phyloP scores from a whole-genome alignment of 176 grass and related monocot genomes.

The Musa schizocarpa region DNA sequence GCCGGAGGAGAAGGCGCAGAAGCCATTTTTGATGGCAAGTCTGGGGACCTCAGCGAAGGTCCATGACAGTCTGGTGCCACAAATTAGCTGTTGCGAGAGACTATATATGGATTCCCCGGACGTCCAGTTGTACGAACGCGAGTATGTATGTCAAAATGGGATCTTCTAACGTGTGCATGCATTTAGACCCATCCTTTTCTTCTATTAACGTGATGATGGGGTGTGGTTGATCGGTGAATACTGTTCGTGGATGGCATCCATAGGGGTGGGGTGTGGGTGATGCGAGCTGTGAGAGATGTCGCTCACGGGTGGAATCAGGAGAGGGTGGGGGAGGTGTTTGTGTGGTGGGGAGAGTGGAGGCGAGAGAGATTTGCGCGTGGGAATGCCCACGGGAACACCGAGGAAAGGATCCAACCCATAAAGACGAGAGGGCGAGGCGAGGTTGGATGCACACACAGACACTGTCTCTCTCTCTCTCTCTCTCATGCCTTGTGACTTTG shows the following conservation, averaged over 20 bases:
- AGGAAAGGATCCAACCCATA: not conserved
- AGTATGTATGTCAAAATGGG: no score
- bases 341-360: no score
- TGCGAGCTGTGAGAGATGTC: no score
- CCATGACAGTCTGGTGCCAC: not conserved
- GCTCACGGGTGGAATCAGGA: no score
- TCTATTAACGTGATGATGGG: not conserved
- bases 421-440: no score
- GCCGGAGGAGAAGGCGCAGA: slow-evolving; percentile 22
- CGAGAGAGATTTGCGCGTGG: not conserved
- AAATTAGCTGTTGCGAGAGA: no score
- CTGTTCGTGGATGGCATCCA: not conserved
- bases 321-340: not conserved
- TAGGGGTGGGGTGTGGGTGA: no score
- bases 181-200: slow-evolving; percentile 21
- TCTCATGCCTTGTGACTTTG: no score
- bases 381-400: not conserved
- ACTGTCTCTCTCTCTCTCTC: no score
- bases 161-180: slow-evolving; percentile 21
- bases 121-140: no score
- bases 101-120: no score
- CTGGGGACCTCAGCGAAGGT: not conserved
- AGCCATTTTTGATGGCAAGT: slow-evolving; percentile 23
- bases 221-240: not conserved
- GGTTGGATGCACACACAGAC: no score